A percentile compares a stretch with the other conserved stretches of the same genome.
Conservation (phyloP, 2,329 filamentous ascomycete genomes). For the Myotisia sp. region DNA sequence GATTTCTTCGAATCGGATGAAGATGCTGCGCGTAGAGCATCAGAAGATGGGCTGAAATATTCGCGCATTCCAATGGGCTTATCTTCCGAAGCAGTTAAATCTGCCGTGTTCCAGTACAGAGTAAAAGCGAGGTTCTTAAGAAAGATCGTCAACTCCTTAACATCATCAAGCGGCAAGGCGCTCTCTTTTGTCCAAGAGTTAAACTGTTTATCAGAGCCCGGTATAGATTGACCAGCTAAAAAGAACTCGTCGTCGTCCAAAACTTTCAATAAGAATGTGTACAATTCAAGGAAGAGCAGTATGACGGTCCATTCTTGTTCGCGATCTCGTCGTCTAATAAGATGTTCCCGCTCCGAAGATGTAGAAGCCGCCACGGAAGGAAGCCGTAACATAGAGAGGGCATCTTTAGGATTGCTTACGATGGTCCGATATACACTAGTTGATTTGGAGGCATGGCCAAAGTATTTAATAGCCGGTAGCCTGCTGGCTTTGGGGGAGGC, state of each 20-base stretch:
- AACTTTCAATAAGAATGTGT: slow-evolving; percentile 79
- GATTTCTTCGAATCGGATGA: slow-evolving; percentile 17
- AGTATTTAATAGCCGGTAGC: slow-evolving; percentile 61
- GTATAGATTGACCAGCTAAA: slow-evolving; percentile 32
- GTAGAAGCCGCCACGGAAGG: slow-evolving; percentile 13
- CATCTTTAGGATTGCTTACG: slow-evolving; percentile 41
- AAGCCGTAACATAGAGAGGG: slow-evolving; percentile 42
- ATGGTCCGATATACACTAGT: slow-evolving; percentile 46
- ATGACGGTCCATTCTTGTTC: slow-evolving; percentile 74
- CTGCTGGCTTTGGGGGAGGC: slow-evolving; percentile 20
- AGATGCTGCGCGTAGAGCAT: slow-evolving; percentile 6
- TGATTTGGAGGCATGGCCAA: slow-evolving; percentile 56
- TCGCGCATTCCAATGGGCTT: slow-evolving; percentile 31
- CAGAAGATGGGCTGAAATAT: slow-evolving; percentile 32
- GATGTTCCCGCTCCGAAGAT: slow-evolving; percentile 9
- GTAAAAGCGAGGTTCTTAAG: slow-evolving; percentile 84
- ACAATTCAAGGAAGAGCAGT: slow-evolving; percentile 82
- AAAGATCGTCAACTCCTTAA: slow-evolving; percentile 64
- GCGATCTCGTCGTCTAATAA: slow-evolving; percentile 23
- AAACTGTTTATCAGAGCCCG: slow-evolving; percentile 26
- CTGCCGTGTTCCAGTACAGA: slow-evolving; percentile 67
- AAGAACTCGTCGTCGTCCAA: slow-evolving; percentile 97
- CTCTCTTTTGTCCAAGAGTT: slow-evolving; percentile 45
- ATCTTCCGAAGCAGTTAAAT: slow-evolving; percentile 39
- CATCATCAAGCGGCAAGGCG: slow-evolving; percentile 55